A percentile compares a stretch with the other conserved stretches of the same genome.
Evolutionary conservation across 768 basidiomycete genomes (phyloP).

Genomic region (Russula compacta): DNA sequence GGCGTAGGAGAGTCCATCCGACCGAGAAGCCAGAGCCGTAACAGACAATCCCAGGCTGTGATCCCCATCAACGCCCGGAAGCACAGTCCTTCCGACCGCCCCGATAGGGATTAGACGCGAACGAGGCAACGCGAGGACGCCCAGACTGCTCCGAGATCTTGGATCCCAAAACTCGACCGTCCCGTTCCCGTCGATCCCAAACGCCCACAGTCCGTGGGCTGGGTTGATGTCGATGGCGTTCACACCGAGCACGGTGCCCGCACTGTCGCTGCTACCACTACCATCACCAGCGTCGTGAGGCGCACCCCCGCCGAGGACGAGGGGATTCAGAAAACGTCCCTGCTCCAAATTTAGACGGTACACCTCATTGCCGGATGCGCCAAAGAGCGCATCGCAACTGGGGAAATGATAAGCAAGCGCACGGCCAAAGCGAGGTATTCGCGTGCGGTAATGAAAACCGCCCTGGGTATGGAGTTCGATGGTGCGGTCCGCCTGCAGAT

Average conservation of each 20-base stretch:
- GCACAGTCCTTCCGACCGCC: constrained; percentile 25
- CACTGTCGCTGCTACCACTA: constrained; percentile 30
- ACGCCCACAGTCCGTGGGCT: constrained; percentile 81
- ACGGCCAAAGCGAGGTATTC: constrained; percentile 92
- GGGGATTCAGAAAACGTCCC: constrained; percentile 83
- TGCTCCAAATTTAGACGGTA: constrained; percentile 94
- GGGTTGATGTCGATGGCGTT: constrained; percentile 91
- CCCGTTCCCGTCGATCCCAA: constrained; percentile 82
- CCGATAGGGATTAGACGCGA: constrained; percentile 40
- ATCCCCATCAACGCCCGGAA: constrained; percentile 32
- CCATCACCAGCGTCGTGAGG: too few species aligned
- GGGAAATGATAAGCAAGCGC: constrained; percentile 89
- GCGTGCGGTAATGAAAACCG: constrained; percentile 84
- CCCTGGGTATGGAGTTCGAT: constrained; percentile 91
- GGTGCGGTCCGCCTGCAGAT: constrained; percentile 93
- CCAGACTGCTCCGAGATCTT: constrained; percentile 69
- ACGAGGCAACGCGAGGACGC: constrained; percentile 52
- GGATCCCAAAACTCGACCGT: constrained; percentile 96
- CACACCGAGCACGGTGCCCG: constrained; percentile 65
- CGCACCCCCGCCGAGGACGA: constrained; percentile 38
- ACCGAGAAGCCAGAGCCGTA: constrained; percentile 76
- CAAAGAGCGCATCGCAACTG: constrained; percentile 82
- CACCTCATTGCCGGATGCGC: constrained; percentile 78
- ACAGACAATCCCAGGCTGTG: constrained; percentile 40
- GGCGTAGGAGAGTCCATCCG: constrained; percentile 88